Percentiles rank a stretch among this genome's conserved stretches.
Evolutionary conservation across 1,284 basidiomycete genomes (phyloP).

Genomic region (Ceratorhiza oryzae-sativae): DNA sequence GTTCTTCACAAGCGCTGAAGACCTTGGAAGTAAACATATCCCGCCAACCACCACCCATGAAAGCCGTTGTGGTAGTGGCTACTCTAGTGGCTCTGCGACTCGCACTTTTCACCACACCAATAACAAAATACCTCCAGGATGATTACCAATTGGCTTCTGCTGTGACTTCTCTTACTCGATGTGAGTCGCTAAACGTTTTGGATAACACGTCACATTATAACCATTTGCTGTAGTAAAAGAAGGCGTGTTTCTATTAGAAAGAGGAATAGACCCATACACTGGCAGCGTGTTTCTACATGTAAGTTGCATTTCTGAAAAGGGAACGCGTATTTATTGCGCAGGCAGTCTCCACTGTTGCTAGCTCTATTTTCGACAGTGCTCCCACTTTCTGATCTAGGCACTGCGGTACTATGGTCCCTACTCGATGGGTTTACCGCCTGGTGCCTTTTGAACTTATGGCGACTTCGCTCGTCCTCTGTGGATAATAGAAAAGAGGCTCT

Average conservation of each 20-base stretch:
- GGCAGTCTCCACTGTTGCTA: conserved; percentile 83
- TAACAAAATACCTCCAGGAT: conserved; percentile 50
- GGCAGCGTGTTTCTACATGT: conserved; percentile 87
- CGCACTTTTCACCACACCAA: conserved; percentile 48
- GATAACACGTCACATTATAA: conserved; percentile 45
- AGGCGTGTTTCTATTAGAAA: conserved; percentile 77
- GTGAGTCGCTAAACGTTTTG: conserved; percentile 53
- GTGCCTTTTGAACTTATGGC: conserved; percentile 72
- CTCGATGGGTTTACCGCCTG: conserved; percentile 72
- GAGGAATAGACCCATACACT: conserved; percentile 82
- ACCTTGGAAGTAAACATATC: conserved; percentile 13
- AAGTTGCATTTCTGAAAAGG: conserved; percentile 48
- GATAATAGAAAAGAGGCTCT: conserved; percentile 60
- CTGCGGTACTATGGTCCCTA: conserved; percentile 72
- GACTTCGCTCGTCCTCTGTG: conserved; percentile 60
- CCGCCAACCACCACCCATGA: conserved; percentile 36
- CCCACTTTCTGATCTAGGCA: conserved; percentile 58
- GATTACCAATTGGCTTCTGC: conserved; percentile 82
- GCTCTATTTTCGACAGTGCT: conserved; percentile 73
- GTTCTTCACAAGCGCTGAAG: background rate
- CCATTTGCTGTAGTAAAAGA: conserved; percentile 70
- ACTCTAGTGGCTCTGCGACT: conserved; percentile 47
- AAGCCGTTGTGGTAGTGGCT: conserved; percentile 18
- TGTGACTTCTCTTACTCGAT: conserved; percentile 71
- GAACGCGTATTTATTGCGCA: conserved; percentile 34